phyloP scores from a whole-genome alignment of 225 moss, liverwort and hornwort species.

The Neckera pumila region DNA sequence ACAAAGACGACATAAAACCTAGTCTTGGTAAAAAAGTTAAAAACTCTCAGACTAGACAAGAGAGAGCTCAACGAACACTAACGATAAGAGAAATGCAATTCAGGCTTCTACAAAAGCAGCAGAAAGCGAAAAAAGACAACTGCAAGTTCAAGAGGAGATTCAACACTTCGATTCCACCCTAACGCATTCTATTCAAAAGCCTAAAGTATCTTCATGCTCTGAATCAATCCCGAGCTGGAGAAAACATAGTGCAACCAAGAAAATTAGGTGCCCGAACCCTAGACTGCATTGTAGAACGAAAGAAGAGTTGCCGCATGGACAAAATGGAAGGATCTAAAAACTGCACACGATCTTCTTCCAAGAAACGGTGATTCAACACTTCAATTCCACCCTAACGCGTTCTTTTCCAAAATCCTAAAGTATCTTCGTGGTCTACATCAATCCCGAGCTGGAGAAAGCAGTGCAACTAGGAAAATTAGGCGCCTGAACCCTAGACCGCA shows the following conservation, averaged over 20 bases:
- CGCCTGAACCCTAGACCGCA: neutral
- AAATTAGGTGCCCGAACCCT: neutral
- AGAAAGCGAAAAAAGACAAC: neutral
- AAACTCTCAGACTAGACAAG: neutral
- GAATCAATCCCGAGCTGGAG: neutral
- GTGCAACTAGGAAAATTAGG: neutral
- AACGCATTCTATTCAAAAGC: neutral
- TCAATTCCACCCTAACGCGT: neutral
- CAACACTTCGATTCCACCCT: neutral
- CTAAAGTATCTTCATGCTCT: neutral
- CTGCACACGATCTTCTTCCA: neutral
- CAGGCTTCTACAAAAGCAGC: neutral
- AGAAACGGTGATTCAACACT: neutral
- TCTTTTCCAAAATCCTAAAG: neutral
- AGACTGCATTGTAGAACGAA: neutral
- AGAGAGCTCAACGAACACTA: neutral
- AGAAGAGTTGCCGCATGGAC: neutral
- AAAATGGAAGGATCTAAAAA: neutral
- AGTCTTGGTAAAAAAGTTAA: neutral
- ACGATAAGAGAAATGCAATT: neutral
- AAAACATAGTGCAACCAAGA: neutral
- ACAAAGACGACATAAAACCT: neutral
- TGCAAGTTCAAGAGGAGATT: neutral
- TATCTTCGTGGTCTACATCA: neutral
- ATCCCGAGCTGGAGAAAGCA: neutral